Conservation (phyloP, 805 yeast genomes). For the Myxozyma neglecta region DNA sequence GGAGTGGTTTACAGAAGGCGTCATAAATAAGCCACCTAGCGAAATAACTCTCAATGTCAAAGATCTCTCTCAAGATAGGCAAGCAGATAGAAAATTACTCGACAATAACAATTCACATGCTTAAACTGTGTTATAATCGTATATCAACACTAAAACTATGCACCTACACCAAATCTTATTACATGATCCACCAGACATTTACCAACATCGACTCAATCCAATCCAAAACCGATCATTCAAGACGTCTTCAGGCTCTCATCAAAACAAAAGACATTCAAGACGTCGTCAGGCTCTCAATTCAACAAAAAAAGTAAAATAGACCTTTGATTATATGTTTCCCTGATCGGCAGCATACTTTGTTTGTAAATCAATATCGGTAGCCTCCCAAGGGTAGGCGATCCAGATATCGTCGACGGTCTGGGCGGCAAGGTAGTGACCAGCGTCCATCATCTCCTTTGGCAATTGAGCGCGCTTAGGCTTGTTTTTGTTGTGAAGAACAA, state of each 20-base stretch:
- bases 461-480: conserved; percentile 78
- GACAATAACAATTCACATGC: no score
- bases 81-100: no score
- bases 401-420: conserved; percentile 72
- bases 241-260: background rate
- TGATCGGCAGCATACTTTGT: conserved; percentile 64
- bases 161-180: no score
- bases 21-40: no score
- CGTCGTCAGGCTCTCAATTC: background rate
- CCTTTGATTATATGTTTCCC: conserved; percentile 52
- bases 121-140: no score
- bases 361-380: conserved; percentile 75
- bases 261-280: background rate
- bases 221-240: no score
- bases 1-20: no score
- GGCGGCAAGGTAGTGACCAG: conserved; percentile 71
- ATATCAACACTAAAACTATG: no score
- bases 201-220: no score
- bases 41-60: no score
- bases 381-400: conserved; percentile 93
- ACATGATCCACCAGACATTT: no score
- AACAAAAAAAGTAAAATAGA: conserved; percentile 13
- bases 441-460: conserved; percentile 60
- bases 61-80: no score
- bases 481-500: conserved; percentile 80